phyloP scores from a whole-genome alignment of 306 rosid genomes.

The Pyrus pyrifolia region DNA sequence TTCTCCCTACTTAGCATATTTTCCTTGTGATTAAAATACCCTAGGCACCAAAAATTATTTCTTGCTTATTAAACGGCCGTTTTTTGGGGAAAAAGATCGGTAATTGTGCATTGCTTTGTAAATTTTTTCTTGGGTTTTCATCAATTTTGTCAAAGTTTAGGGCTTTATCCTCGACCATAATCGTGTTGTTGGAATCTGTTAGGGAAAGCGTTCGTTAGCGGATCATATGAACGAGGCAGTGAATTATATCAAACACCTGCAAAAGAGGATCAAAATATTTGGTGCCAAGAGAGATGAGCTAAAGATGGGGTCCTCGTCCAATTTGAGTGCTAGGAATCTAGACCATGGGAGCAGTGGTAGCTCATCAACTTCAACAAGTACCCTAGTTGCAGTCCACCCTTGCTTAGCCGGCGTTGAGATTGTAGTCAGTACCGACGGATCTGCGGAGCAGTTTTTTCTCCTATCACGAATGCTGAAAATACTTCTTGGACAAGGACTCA shows the following conservation, averaged over 20 bases:
- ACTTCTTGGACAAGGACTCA: slow-evolving; percentile 20
- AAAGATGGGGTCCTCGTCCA: neutral
- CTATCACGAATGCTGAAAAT: slow-evolving; percentile 17
- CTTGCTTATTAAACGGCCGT: neutral
- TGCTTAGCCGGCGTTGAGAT: slow-evolving; percentile 45
- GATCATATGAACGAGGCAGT: slow-evolving; percentile 29
- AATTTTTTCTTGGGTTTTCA: neutral
- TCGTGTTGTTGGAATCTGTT: neutral
- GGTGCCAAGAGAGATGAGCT: slow-evolving; percentile 11
- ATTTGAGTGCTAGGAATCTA: neutral
- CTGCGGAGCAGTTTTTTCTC: neutral
- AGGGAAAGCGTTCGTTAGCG: slow-evolving; percentile 25
- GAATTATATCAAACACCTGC: slow-evolving; percentile 14
- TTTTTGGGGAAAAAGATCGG: neutral
- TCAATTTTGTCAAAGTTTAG: neutral
- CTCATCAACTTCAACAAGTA: neutral
- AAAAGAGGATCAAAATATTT: slow-evolving; percentile 4
- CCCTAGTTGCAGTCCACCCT: slow-evolving; percentile 29
- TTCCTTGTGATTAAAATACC: neutral
- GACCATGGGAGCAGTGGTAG: neutral
- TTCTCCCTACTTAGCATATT: neutral
- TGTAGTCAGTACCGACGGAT: slow-evolving; percentile 15
- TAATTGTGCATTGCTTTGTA: neutral
- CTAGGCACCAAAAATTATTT: neutral
- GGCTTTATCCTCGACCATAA: neutral